Conservation (phyloP, 2,329 filamentous ascomycete genomes). For the Periconia sp. region DNA sequence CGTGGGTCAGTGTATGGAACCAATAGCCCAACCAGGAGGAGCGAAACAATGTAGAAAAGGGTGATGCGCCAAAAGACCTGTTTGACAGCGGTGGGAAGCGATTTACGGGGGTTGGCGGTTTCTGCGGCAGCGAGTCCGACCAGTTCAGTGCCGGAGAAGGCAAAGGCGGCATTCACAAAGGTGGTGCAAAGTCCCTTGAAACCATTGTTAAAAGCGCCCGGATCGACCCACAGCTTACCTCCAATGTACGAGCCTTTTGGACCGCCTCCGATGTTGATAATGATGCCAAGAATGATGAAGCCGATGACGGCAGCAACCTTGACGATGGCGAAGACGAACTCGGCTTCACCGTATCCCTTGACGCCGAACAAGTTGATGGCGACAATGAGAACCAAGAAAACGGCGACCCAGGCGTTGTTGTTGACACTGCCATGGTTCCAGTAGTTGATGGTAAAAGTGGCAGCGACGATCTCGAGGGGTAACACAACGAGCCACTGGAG, state of each 20-base stretch:
- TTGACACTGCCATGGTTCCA: conserved; percentile 64
- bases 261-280: conserved; percentile 77
- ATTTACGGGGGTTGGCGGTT: conserved; percentile 77
- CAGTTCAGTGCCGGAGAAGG: conserved; percentile 76
- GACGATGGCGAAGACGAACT: conserved; percentile 83
- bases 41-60: conserved; percentile 80
- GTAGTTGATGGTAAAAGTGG: conserved; percentile 79
- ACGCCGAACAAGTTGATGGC: conserved; percentile 69
- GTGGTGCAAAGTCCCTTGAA: conserved; percentile 82
- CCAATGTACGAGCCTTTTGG: conserved; percentile 72
- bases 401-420: conserved; percentile 69
- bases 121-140: conserved; percentile 79
- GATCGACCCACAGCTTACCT: conserved; percentile 72
- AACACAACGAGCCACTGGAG: conserved; percentile 84
- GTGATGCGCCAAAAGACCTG: conserved; percentile 94
- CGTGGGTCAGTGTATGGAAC: conserved; percentile 71
- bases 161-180: conserved; percentile 74
- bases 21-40: conserved; percentile 78
- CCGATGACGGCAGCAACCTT: conserved; percentile 85
- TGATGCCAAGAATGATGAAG: conserved; percentile 85
- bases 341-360: conserved; percentile 84
- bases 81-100: conserved; percentile 85
- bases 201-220: conserved; percentile 82
- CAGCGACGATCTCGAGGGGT: conserved; percentile 84
- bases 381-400: conserved; percentile 78